phyloP scores from a whole-genome alignment of 2,329 filamentous ascomycete genomes.

The Exophiala aquamarina region DNA sequence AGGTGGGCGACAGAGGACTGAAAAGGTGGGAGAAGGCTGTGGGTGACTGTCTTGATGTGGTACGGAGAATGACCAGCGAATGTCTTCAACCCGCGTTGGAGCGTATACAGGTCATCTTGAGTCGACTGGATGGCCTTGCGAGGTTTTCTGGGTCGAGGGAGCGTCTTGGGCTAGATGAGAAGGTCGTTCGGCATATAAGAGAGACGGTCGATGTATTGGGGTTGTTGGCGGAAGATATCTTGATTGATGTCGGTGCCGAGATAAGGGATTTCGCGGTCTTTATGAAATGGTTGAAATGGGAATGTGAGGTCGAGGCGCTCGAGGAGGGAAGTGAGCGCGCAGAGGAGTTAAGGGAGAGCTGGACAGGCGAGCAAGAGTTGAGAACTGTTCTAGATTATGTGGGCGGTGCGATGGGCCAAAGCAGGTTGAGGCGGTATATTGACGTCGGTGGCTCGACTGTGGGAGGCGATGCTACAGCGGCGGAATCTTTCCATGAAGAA shows the following conservation, averaged over 20 bases:
- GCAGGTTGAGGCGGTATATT: conserved; percentile 36
- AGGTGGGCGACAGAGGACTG: conserved; percentile 76
- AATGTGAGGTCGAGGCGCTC: conserved; percentile 75
- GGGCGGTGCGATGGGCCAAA: conserved; percentile 39
- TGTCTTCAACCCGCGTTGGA: conserved; percentile 88
- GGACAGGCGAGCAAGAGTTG: conserved; percentile 60
- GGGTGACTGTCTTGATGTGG: conserved; percentile 70
- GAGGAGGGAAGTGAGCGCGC: conserved; percentile 56
- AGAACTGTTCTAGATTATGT: conserved; percentile 76
- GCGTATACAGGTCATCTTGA: conserved; percentile 76
- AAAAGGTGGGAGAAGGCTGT: conserved; percentile 95
- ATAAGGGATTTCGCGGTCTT: conserved; percentile 75
- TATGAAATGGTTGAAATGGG: conserved; percentile 77
- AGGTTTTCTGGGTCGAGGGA: conserved; percentile 70
- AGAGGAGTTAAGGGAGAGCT: conserved; percentile 73
- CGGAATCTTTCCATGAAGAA: conserved; percentile 11
- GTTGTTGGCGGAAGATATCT: conserved; percentile 70
- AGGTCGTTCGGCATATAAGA: conserved; percentile 56
- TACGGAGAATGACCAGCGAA: conserved; percentile 78
- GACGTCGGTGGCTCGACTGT: conserved; percentile 29
- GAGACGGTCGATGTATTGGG: conserved; percentile 75
- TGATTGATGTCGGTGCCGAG: conserved; percentile 72
- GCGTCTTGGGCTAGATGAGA: conserved; percentile 66
- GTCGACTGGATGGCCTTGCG: conserved; percentile 78
- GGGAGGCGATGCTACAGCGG: neutral